Evolutionary conservation across 1,139 yeast genomes (phyloP), one percentile per base, ranked within the genome.

Genomic region (Kazachstania sp.): DNA sequence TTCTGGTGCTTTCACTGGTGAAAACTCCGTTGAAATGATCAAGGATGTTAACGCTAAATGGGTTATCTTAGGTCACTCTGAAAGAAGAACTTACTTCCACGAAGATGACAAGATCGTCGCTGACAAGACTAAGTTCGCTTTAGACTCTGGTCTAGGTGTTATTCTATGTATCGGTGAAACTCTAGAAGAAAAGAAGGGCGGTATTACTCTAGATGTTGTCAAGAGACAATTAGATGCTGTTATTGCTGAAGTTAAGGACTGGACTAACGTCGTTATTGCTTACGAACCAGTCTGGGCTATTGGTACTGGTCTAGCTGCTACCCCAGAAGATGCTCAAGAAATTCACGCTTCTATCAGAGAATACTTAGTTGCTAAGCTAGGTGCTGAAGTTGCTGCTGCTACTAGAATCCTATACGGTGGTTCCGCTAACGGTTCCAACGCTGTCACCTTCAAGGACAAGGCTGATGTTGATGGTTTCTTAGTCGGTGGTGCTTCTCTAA

Each of bases 221-320:
- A 81, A 86, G 67, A 81, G 86, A 74, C 97, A 92, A 79, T 78
- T 92, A 69, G 79, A 81, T 59, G 97, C 97, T 55, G 97, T 84
- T 53, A 73, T 86, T 64, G 85, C 80, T 68, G 75, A 83, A 59
- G 83, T 90, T 55, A 71, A 77, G 62, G 97, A 90, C 80, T 92
- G 98, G 98, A 66, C 83, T 57, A 78, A 86, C 71, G 77, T 92
- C 61, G 98, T 92, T 57, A 75, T 94, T 70, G 99, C 98, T 66
- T 94, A 94, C 75, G 98, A 92, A 76, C 99, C 99, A 63, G 96
- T 92, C 61, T 92, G 98, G 98, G 99, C 99, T 61, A 92, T 92
- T 65, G 99, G 99, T 71, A 90, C 98, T 61, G 99, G 99, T 66
- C 81, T 92, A 67, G 97, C 97, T 66, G 98, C 98, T 57, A 92